phyloP scores from a whole-genome alignment of 768 basidiomycete genomes.

The Phaeolepiota aurea region DNA sequence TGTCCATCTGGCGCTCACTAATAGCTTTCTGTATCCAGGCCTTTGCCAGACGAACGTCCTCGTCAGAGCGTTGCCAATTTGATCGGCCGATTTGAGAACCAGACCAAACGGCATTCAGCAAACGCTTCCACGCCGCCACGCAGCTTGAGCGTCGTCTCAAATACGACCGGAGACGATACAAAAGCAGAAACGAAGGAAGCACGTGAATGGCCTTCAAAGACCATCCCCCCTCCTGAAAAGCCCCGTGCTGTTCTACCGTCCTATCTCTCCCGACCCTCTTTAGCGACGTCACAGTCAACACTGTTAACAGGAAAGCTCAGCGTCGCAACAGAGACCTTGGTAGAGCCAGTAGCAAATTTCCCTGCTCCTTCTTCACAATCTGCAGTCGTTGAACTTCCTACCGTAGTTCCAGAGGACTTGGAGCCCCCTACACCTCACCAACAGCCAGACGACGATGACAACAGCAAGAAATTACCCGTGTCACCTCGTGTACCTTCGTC shows the following conservation, averaged over 20 bases:
- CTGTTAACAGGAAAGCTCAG: too few relatives aligned
- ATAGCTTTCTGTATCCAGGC: slow-evolving; percentile 41
- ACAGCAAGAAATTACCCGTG: not conserved
- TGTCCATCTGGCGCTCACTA: slow-evolving; percentile 7
- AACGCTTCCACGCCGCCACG: slow-evolving; percentile 37
- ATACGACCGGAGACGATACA: slow-evolving; percentile 52
- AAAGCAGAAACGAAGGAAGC: slow-evolving; percentile 65
- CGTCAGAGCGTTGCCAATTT: slow-evolving; percentile 84
- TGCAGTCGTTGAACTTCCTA: too few relatives aligned
- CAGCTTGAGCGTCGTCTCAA: slow-evolving; percentile 60
- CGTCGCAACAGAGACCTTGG: too few relatives aligned
- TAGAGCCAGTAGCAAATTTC: too few relatives aligned
- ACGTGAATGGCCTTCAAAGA: slow-evolving; percentile 71
- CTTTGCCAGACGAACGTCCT: slow-evolving; percentile 81
- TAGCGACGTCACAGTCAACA: not conserved
- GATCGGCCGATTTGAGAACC: slow-evolving; percentile 82
- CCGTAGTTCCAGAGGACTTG: too few relatives aligned
- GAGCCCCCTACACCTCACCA: too few relatives aligned
- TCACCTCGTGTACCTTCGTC: not conserved
- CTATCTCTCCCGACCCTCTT: slow-evolving; percentile 9
- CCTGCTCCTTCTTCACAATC: too few relatives aligned
- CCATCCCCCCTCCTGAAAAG: slow-evolving; percentile 22
- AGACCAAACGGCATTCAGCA: slow-evolving; percentile 56
- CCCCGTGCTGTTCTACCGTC: slow-evolving; percentile 27
- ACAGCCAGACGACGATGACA: too few relatives aligned